Evolutionary conservation across 306 rosid genomes (phyloP).

Genomic region (Lathyrus tuberosus): DNA sequence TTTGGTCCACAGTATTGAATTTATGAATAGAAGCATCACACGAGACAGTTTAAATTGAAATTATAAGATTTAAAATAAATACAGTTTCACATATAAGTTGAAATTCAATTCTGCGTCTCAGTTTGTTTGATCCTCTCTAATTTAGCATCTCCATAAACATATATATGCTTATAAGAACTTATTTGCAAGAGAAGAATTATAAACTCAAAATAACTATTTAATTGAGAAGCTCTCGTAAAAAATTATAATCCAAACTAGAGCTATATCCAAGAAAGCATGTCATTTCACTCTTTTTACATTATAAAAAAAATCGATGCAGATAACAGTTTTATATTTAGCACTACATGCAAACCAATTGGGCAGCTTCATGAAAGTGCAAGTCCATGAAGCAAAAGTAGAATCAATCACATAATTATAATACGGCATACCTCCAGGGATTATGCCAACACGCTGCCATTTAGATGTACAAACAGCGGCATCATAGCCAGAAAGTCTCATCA

Average conservation of each 20-base stretch:
- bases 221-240: not conserved
- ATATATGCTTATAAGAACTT: not conserved
- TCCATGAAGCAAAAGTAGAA: slow-evolving; percentile 4
- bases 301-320: slow-evolving; percentile 20
- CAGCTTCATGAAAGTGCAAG: no score
- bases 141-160: not conserved
- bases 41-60: not conserved
- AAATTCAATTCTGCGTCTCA: not conserved
- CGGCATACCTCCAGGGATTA: slow-evolving; percentile 91
- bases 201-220: not conserved
- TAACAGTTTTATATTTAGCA: slow-evolving; percentile 11
- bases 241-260: not conserved
- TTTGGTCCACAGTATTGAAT: not conserved
- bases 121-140: not conserved
- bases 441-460: slow-evolving; percentile 89
- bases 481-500: slow-evolving; percentile 75
- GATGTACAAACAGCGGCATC: slow-evolving; percentile 89
- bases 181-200: not conserved
- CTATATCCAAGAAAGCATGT: slow-evolving; percentile 3
- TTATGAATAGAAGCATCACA: not conserved
- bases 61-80: not conserved
- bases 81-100: not conserved
- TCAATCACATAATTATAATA: slow-evolving; percentile 10
- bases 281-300: slow-evolving; percentile 28
- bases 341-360: not conserved